Base-by-base conservation (phyloP, 1,284 basidiomycete genomes). In the Ustilago bromivora region DNA sequence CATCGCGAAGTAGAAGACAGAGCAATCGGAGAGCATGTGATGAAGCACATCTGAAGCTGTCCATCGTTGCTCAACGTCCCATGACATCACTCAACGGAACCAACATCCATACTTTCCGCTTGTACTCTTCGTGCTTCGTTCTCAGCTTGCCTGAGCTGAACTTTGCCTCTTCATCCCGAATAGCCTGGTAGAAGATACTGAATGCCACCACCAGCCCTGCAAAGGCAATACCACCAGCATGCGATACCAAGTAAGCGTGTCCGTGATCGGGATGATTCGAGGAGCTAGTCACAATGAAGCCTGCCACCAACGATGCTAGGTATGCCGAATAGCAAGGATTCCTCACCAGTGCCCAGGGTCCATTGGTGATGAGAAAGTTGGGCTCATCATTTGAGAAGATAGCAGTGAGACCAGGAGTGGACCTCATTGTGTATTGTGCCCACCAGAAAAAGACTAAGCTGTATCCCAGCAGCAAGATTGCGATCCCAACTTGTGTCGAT, bases 81-180 rank as follows among this genome's bases (percentile, higher is more conserved):
- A 75, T 13, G 6, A 71, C 57, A 19, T 76, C 62, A 28, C 65
- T 60, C 4, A 76, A 54, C 8, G 74, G 74, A 59, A 76, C 51
- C 15, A 76, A 60, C 47, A 59, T 47, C 74, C 74, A 76, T 12
- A 76, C 74, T 34, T 47, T 53, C 12, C 52, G 57, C 41, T 63
- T 68, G 57, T 76, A 76, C 34, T 57, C 69, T 46, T 76, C 74
- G 62, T 76, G 61, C 69, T 76, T 57, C 41, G 38, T 19, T 15
- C 69, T 61, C 4, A 76, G 61, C 62, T 76, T 76, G 66, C 74
- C 71, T 34, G 59, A 61, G 40, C 49, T 58, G n/a, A 76, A 76
- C 46, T 76, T 76, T 41, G 69, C 69, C 51, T 76, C 74, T 53
- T 76, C 74, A n/a, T 76, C 68, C 38, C 74, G 49, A 28, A 71